Evolutionary conservation across 306 rosid species (phyloP).

Genomic region (Vigna hirtella): DNA sequence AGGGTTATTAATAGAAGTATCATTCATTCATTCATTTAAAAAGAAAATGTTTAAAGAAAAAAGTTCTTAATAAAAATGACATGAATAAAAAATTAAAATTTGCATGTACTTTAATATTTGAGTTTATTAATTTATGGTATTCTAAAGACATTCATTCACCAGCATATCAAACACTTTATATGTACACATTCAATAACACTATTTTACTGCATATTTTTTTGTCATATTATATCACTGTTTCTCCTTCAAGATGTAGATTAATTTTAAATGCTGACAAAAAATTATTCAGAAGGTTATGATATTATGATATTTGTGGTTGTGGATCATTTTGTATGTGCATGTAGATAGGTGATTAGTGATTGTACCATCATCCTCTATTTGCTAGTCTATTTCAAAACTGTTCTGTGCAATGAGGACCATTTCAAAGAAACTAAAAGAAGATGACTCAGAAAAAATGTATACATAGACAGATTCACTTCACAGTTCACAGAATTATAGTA

Average conservation of each 20-base stretch:
- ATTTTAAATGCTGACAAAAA: not conserved
- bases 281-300: not conserved
- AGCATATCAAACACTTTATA: too few species aligned
- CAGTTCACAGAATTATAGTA: too few species aligned
- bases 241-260: not conserved
- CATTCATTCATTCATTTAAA: too few species aligned
- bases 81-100: too few species aligned
- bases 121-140: too few species aligned
- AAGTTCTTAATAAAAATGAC: too few species aligned
- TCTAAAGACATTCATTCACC: too few species aligned
- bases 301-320: not conserved
- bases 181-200: too few species aligned
- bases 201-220: not conserved
- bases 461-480: not conserved
- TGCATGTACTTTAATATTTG: too few species aligned
- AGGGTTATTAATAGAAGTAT: not conserved
- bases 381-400: conserved; percentile 23
- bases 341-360: not conserved
- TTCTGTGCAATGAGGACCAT: conserved; percentile 22
- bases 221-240: too few species aligned
- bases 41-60: too few species aligned
- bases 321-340: conserved; percentile 20
- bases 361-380: conserved; percentile 30
- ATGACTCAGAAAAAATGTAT: not conserved
- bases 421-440: conserved; percentile 8